Evolutionary conservation across 2,329 filamentous ascomycete genomes (phyloP), one percentile per base, ranked within the genome.

Genomic region (Phoma sp.): DNA sequence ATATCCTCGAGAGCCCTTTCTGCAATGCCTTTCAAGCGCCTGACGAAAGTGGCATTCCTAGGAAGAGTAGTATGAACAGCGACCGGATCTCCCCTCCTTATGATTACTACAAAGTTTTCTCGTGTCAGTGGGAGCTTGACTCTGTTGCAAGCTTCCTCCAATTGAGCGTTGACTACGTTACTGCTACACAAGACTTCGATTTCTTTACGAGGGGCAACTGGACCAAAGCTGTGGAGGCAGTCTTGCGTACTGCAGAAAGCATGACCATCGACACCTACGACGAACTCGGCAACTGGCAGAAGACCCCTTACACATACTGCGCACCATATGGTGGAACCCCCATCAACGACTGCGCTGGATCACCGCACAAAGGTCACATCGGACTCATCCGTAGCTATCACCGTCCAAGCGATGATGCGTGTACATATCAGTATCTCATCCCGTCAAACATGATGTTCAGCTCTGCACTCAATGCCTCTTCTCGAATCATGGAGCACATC

Each of bases 381-480:
- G 80, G 80, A 1, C 71, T 82, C 1, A 67, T 82, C 6, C 74
- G 80, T 33, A 77, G 74, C 0, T 80, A 78, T 58, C 81, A 82
- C 64, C 72, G 80, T 7, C 80, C 80, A 4, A 77, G 74, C 22
- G 80, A 82, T 58, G 79, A 82, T 55, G 68, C 78, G 1, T 80
- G 78, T 10, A 80, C 79, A 33, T 82, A 75, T 55, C 79, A 82
- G 58, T 77, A 79, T 51, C 74, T 82, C 39, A 77, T 81, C 39
- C 79, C 79, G 0, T 73, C 73, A 14, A 83, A 82, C 50, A 91
- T 91, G 88, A 90, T 91, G 88, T 87, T 91, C 62, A 79, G 85
- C 24, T 77, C 81, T 8, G 88, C 86, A 58, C 80, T 92, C 8
- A 79, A 78, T 29, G 76, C 79, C 0, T 76, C 81, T 0, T 78